phyloP scores from a whole-genome alignment of 225 moss, liverwort and hornwort genomes.

The Straminergon stramineum region DNA sequence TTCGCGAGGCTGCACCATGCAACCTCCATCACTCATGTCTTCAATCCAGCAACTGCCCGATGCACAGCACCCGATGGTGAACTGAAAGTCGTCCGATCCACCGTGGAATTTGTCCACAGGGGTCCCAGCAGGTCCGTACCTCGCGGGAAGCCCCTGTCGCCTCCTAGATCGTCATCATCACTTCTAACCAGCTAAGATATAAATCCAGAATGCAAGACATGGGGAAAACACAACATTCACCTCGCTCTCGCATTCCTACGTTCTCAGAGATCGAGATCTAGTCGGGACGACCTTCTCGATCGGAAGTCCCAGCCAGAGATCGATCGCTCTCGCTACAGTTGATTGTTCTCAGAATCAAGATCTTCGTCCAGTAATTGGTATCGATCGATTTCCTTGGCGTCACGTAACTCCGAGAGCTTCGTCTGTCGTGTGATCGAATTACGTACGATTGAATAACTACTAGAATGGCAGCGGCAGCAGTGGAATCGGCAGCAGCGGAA shows the following conservation, averaged over 20 bases:
- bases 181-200: background rate
- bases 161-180: background rate
- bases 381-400: background rate
- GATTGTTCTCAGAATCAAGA: background rate
- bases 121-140: background rate
- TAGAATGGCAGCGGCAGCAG: background rate
- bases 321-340: background rate
- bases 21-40: background rate
- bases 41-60: background rate
- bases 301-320: background rate
- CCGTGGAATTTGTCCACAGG: slow-evolving; percentile 4
- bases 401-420: background rate
- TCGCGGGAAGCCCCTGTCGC: background rate
- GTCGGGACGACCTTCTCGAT: background rate
- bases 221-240: background rate
- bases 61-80: background rate
- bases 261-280: background rate
- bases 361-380: background rate
- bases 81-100: background rate
- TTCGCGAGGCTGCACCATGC: background rate
- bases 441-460: background rate
- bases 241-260: background rate
- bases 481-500: background rate
- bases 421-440: background rate
- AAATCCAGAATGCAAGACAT: background rate